Evolutionary conservation across 805 yeast species (phyloP).

Genomic region (Zygoascus ofunaensis): DNA sequence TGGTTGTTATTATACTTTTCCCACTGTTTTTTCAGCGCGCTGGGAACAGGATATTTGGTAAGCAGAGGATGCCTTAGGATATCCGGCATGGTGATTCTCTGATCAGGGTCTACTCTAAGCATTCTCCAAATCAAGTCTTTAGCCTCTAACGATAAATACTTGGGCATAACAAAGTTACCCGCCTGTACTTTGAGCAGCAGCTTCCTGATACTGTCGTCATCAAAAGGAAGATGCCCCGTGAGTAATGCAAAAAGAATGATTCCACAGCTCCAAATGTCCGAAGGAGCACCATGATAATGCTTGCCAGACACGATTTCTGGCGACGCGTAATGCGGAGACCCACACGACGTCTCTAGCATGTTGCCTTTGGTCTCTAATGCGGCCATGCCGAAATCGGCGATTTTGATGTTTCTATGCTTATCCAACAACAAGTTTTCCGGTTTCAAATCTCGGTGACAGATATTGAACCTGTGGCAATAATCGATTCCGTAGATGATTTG

Average conservation of each 20-base stretch:
- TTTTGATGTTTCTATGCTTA: constrained; percentile 78
- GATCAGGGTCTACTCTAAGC: constrained; percentile 72
- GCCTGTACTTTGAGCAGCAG: constrained; percentile 82
- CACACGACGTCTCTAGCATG: constrained; percentile 88
- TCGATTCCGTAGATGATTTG: constrained; percentile 77
- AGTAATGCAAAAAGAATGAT: constrained; percentile 85
- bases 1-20: constrained; percentile 1
- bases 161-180: constrained; percentile 80
- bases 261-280: constrained; percentile 98
- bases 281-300: constrained; percentile 91
- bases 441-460: constrained; percentile 80
- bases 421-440: constrained; percentile 77
- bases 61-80: constrained; percentile 76
- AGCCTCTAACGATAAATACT: constrained; percentile 71
- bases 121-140: constrained; percentile 73
- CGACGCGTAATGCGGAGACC: constrained; percentile 97
- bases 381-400: constrained; percentile 99
- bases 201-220: constrained; percentile 88
- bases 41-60: constrained; percentile 44
- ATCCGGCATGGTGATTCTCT: constrained; percentile 69
- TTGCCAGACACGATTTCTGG: constrained; percentile 96
- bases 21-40: constrained; percentile 5
- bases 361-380: constrained; percentile 80
- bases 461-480: constrained; percentile 77
- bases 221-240: constrained; percentile 94